Conservation (phyloP, 768 basidiomycete species). For the Dictyophora rubrovolvata region DNA sequence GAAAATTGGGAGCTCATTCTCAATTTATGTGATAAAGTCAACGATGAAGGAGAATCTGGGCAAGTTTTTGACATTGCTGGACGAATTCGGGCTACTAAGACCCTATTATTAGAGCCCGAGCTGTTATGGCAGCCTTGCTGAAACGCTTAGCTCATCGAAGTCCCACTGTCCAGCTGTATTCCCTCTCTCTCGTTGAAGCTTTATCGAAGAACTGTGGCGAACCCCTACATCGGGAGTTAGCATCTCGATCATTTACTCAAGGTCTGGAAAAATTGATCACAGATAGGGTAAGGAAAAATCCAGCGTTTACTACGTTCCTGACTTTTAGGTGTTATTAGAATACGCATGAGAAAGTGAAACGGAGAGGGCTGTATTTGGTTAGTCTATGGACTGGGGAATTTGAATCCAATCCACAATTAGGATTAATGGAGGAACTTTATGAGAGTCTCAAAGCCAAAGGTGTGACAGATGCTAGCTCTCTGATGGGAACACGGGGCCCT, state of each 20-base stretch:
- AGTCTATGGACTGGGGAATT: slow-evolving; percentile 82
- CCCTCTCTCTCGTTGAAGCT: slow-evolving; percentile 79
- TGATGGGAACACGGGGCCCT: slow-evolving; percentile 16
- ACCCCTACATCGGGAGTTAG: slow-evolving; percentile 74
- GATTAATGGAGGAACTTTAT: slow-evolving; percentile 87
- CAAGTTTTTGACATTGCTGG: slow-evolving; percentile 25
- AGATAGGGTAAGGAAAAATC: slow-evolving; percentile 54
- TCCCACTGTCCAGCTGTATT: slow-evolving; percentile 93
- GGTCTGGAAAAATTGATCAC: slow-evolving; percentile 78
- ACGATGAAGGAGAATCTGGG: slow-evolving; percentile 83
- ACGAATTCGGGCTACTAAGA: slow-evolving; percentile 4
- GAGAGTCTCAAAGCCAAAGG: slow-evolving; percentile 75
- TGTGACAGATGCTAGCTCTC: slow-evolving; percentile 23
- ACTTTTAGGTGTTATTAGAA: slow-evolving; percentile 42
- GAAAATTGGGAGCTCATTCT: slow-evolving; percentile 96
- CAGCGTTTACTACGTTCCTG: slow-evolving; percentile 15
- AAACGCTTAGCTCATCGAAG: slow-evolving; percentile 91
- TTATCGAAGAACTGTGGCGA: slow-evolving; percentile 86
- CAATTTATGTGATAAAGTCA: slow-evolving; percentile 93
- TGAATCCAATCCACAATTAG: slow-evolving; percentile 65
- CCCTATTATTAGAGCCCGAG: slow-evolving; percentile 64
- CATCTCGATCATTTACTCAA: slow-evolving; percentile 83
- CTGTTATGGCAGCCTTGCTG: slow-evolving; percentile 72
- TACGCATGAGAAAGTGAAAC: slow-evolving; percentile 85
- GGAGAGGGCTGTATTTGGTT: slow-evolving; percentile 59